These are phyloP conservation scores for Globisporangium paddicum DNA, from an alignment of 352 stramenopile species.

Conservation along the genomic window DNA sequence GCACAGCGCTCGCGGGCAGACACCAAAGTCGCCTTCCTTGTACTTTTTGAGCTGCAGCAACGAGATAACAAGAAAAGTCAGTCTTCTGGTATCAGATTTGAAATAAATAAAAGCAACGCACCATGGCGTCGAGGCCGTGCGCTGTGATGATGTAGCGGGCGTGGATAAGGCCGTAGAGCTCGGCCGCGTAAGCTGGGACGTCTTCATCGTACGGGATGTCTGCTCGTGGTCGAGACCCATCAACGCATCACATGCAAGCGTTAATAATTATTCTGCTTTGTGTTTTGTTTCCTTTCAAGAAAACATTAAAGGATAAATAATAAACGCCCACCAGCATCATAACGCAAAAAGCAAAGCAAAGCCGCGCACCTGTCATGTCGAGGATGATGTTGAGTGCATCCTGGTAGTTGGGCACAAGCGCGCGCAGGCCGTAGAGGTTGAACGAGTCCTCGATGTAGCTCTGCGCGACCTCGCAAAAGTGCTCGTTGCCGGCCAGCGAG, in stretches of 20 bases:
- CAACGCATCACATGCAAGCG: neutral
- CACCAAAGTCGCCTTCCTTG: slow-evolving; percentile 83
- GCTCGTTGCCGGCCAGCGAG: slow-evolving; percentile 88
- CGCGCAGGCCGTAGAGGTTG: slow-evolving; percentile 90
- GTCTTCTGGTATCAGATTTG: neutral
- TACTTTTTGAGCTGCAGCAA: slow-evolving; percentile 83
- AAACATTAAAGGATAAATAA: neutral
- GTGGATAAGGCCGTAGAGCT: slow-evolving; percentile 89
- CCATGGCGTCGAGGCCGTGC: slow-evolving; percentile 86
- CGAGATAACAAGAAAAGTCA: neutral
- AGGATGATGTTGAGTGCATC: slow-evolving; percentile 92
- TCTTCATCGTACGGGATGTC: slow-evolving; percentile 89
- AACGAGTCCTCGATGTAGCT: slow-evolving; percentile 94
- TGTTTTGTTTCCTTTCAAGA: neutral
- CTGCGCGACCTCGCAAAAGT: slow-evolving; percentile 90
- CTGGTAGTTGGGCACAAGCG: slow-evolving; percentile 88
- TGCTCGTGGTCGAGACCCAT: slow-evolving; percentile 13
- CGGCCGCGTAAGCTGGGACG: slow-evolving; percentile 78
- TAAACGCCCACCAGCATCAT: neutral
- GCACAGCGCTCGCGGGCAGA: slow-evolving; percentile 81
- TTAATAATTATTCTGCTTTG: neutral
- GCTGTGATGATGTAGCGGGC: slow-evolving; percentile 89
- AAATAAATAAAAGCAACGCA: slow-evolving; percentile 16
- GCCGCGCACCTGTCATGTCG: slow-evolving; percentile 80
- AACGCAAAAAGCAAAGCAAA: neutral